Conservation (phyloP, 495 filamentous ascomycete genomes). For the Letharia lupina region DNA sequence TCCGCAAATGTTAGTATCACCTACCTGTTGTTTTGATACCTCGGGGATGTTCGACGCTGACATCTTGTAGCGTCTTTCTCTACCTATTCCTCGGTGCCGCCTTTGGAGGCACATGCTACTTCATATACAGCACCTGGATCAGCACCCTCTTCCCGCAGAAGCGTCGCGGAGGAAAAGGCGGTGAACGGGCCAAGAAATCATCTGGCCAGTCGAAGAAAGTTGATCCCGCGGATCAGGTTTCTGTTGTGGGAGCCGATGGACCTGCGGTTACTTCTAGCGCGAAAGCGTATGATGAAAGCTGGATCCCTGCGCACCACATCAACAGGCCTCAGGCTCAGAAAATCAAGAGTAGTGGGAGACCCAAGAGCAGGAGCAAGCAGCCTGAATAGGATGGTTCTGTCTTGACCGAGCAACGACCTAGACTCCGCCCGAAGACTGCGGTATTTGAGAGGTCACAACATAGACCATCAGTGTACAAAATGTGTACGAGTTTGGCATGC, state of each 20-base stretch:
- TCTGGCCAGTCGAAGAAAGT: slow-evolving; percentile 55
- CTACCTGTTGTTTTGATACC: slow-evolving; percentile 7
- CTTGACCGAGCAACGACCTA: background rate
- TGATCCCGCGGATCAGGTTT: slow-evolving; percentile 48
- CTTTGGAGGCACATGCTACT: slow-evolving; percentile 77
- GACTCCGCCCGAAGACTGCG: background rate
- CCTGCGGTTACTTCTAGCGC: slow-evolving; percentile 57
- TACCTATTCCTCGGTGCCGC: slow-evolving; percentile 80
- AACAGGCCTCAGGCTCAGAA: slow-evolving; percentile 75
- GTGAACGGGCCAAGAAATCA: slow-evolving; percentile 50
- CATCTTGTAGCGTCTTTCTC: slow-evolving; percentile 70
- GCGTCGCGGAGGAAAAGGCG: slow-evolving; percentile 56
- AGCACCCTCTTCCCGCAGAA: slow-evolving; percentile 93
- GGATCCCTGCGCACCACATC: slow-evolving; percentile 89
- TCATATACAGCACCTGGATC: slow-evolving; percentile 97
- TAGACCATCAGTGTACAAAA: slow-evolving; percentile 1
- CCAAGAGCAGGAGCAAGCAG: slow-evolving; percentile 32
- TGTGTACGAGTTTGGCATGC: background rate
- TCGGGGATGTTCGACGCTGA: slow-evolving; percentile 26
- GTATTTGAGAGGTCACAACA: background rate
- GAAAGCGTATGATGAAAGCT: slow-evolving; percentile 86
- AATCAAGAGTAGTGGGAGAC: slow-evolving; percentile 66
- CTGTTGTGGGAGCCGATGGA: slow-evolving; percentile 60
- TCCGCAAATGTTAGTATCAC: slow-evolving; percentile 73
- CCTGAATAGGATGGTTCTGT: slow-evolving; percentile 9